Evolutionary conservation across 164 flowering plant species (phyloP).

Genomic region (Houttuynia cordata): DNA sequence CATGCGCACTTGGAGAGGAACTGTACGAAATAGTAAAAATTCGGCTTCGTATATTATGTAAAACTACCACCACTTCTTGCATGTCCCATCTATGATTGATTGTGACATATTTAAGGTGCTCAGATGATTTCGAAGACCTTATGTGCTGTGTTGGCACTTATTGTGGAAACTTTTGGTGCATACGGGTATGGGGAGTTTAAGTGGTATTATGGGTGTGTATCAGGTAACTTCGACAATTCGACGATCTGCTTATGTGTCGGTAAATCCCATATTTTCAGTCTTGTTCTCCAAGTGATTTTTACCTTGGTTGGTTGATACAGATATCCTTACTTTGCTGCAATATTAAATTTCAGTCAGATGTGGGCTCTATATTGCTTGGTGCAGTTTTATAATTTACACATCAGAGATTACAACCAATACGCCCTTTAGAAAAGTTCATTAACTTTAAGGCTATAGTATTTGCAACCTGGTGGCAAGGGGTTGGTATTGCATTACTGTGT

Average conservation of each 20-base stretch:
- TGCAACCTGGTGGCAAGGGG: slow-evolving; percentile 99
- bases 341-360: slow-evolving; percentile 95
- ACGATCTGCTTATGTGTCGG: neutral
- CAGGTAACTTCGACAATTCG: neutral
- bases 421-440: slow-evolving; percentile 82
- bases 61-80: neutral
- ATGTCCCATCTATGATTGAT: neutral
- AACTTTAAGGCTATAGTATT: slow-evolving; percentile 95
- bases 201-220: slow-evolving; percentile 83
- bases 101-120: slow-evolving; percentile 10
- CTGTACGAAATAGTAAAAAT: slow-evolving; percentile 48
- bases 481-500: slow-evolving; percentile 66
- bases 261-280: neutral
- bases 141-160: slow-evolving; percentile 62
- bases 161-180: slow-evolving; percentile 70
- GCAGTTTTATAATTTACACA: slow-evolving; percentile 75
- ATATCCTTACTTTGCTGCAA: slow-evolving; percentile 72
- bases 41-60: slow-evolving; percentile 91
- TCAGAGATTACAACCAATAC: slow-evolving; percentile 50
- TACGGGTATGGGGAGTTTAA: slow-evolving; percentile 89
- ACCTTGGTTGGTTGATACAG: slow-evolving; percentile 21
- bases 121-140: slow-evolving; percentile 91
- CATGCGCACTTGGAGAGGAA: slow-evolving; percentile 43
- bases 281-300: slow-evolving; percentile 1
- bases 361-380: slow-evolving; percentile 92